Evolutionary conservation across 805 yeast species (phyloP), one percentile per base, ranked within the genome.

Genomic region (Saccharomycopsis malanga): DNA sequence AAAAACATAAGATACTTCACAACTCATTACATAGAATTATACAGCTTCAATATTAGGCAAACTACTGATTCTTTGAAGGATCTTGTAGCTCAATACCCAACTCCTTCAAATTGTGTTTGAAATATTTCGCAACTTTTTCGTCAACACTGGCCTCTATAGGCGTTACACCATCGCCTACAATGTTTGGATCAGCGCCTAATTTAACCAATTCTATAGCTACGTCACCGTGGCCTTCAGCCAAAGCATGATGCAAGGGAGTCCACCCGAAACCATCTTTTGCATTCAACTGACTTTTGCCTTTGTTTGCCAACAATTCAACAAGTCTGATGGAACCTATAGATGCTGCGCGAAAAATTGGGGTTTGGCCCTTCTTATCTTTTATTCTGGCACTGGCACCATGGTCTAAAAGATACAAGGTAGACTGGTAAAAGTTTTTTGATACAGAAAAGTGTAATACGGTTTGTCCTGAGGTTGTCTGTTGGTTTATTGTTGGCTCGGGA

Each of bases 211-310:
- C 57, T 1, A 79, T 68, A 0, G 85, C 95, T 9, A 77, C 76
- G 49, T 85, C 95, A 1, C 83, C 88, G 56, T 81, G 81, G 0
- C 96, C 96, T 63, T 89, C 98, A 0, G 95, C 87, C 47, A 83
- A 65, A 0, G 97, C 96, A 63, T 87, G 95, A 61, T 87, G 95
- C 50, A 91, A 61, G 1, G 96, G 80, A 0, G 95, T 83, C 88
- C 93, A 87, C 0, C 95, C 93, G 24, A 41, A 49, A 10, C 55
- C 54, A 58, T 89, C 97, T 34, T 74, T 73, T 2, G 81, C 71
- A 56, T 87, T 84, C 20, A 88, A 61, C 6, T 85, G 83, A 0
- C 82, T 76, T 40, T 73, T 74, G 2, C 74, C 76, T 4, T 71
- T 64, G 38, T 68, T 65, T 3, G 76, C 70, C 32, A 89, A 65